Percentiles rank a stretch among this genome's conserved stretches.
phyloP scores from a whole-genome alignment of 805 yeast genomes.

The Ogataea salicorniae region DNA sequence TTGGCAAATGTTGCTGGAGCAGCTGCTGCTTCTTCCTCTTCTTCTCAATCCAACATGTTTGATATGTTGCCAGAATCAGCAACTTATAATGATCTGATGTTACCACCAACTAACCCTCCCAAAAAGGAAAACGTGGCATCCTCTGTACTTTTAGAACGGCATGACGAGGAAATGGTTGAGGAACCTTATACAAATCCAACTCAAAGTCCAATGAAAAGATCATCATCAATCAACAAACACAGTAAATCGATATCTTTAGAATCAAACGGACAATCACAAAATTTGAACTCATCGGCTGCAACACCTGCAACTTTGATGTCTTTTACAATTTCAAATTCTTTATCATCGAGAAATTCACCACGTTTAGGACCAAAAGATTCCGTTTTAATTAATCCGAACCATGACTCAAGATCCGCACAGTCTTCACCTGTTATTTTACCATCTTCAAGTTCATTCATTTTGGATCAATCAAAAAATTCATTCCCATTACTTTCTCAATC shows the following conservation, averaged over 20 bases:
- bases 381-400: constrained; percentile 29
- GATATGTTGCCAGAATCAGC: constrained; percentile 32
- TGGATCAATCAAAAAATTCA: constrained; percentile 1
- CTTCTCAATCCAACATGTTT: constrained; percentile 8
- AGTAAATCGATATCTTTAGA: no score
- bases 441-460: constrained; percentile 19
- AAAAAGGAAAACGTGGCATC: constrained; percentile 1
- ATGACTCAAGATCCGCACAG: constrained; percentile 24
- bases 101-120: constrained; percentile 23
- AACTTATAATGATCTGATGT: constrained; percentile 20
- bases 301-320: constrained; percentile 32
- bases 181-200: constrained; percentile 4
- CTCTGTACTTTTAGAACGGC: no score
- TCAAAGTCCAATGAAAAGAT: no score
- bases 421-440: constrained; percentile 36
- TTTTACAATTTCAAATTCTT: constrained; percentile 14
- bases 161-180: constrained; percentile 1
- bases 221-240: no score
- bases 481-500: neutral
- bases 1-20: neutral
- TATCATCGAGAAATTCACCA: constrained; percentile 16
- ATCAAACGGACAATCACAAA: no score
- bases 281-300: constrained; percentile 11
- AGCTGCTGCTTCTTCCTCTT: neutral
- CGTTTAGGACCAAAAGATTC: constrained; percentile 18